A percentile compares a stretch with the other conserved stretches of the same genome.
Conservation (phyloP, 1,139 yeast species). For the Waltiozyma sp. region DNA sequence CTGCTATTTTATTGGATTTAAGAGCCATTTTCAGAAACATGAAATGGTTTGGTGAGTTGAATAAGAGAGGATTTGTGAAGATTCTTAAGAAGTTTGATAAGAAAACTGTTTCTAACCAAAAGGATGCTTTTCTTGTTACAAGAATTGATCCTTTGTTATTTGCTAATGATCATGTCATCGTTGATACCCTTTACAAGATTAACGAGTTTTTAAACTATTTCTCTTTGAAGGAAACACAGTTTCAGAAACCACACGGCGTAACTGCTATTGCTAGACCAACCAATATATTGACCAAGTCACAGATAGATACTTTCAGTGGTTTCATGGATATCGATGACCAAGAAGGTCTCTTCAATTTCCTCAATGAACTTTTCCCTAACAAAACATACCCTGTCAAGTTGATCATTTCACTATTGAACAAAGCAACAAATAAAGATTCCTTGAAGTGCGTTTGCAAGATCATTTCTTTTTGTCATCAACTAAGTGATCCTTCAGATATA, state of each 20-base stretch:
- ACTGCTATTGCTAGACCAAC: slow-evolving; percentile 4
- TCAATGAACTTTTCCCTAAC: too few relatives aligned
- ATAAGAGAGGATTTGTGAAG: slow-evolving; percentile 82
- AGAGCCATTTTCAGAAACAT: slow-evolving; percentile 71
- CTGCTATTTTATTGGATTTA: slow-evolving; percentile 65
- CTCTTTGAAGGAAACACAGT: slow-evolving; percentile 24
- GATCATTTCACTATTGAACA: slow-evolving; percentile 40
- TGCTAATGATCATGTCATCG: slow-evolving; percentile 54
- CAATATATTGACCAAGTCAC: slow-evolving; percentile 28
- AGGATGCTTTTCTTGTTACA: slow-evolving; percentile 53
- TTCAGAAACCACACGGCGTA: slow-evolving; percentile 21
- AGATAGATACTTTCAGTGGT: slow-evolving; percentile 29
- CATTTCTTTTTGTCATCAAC: slow-evolving; percentile 33
- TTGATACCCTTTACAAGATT: slow-evolving; percentile 41
- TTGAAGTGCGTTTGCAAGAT: slow-evolving; percentile 46
- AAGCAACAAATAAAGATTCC: slow-evolving; percentile 45
- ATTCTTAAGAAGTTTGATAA: slow-evolving; percentile 87
- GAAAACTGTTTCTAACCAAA: slow-evolving; percentile 62
- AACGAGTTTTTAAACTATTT: slow-evolving; percentile 42
- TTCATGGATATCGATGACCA: slow-evolving; percentile 6
- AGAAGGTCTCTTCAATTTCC: background rate
- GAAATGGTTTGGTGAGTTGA: slow-evolving; percentile 89
- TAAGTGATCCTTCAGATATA: slow-evolving; percentile 61
- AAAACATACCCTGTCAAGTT: slow-evolving; percentile 19
- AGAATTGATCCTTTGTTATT: slow-evolving; percentile 70